Evolutionary conservation across 2,329 filamentous ascomycete species (phyloP), one percentile per base, ranked within the genome.

Genomic region (Remersonia thermophila): DNA sequence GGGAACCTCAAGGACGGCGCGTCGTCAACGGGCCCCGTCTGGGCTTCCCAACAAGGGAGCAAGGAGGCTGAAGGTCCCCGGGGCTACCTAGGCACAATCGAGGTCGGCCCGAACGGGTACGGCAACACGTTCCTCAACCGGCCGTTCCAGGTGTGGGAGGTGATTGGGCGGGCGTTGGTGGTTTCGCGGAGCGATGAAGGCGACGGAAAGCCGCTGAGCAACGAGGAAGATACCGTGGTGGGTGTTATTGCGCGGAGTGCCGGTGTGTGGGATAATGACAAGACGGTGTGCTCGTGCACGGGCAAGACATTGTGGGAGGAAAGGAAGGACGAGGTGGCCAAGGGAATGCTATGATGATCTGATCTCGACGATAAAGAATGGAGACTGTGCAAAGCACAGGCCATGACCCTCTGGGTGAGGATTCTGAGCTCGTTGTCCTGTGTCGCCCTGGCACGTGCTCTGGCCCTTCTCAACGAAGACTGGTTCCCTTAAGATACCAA

Each of bases 241-340:
- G 91, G 91, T 7, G 87, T 98, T 35, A 84, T 98, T 61, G 91
- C 91, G 33, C 71, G 91, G 54, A 95, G 87, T 58, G 89, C 91
- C 12, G 91, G 91, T n/a, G 81, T 94, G 43, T 98, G 91, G 91
- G 89, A 95, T 58, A 94, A 98, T 51, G 85, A 95, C 56, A 98
- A 96, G 71, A 94, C 83, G 31, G 89, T 98, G 5, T 98, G 91
- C 58, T 94, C 86, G 32, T 98, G 91, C 60, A 93, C 86, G 27
- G 91, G 91, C 3, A 96, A 96, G 74, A 96, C 87, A 38, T 74
- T 98, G 9, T 98, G 91, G 91, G 83, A 98, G 60, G 91, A 98
- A 67, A 76, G 91, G 49, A 79, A 80, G 60, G 87, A 95, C 52
- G 84, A 94, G 63, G 77, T 87, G 29, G 69, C 72, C 47, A 87